Percentiles rank a stretch among this genome's conserved stretches.
These are phyloP conservation scores for Hypocrella siamensis DNA, from an alignment of 2,329 filamentous ascomycete species.

Conservation along the genomic window DNA sequence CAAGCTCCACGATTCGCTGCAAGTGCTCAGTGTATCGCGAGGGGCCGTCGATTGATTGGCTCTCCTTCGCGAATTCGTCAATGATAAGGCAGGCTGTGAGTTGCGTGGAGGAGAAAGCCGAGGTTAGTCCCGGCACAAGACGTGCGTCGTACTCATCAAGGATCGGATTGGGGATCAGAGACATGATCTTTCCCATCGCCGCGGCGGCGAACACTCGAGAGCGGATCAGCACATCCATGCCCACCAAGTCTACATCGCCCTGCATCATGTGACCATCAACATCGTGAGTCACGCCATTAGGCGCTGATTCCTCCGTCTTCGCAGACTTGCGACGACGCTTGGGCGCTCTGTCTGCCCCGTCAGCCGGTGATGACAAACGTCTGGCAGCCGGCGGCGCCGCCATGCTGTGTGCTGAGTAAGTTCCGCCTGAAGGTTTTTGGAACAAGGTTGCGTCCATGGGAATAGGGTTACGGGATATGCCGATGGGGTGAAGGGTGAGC, in stretches of 20 bases:
- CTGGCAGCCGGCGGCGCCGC: conserved; percentile 24
- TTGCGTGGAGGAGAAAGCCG: conserved; percentile 71
- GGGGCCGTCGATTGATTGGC: conserved; percentile 22
- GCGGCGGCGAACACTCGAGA: conserved; percentile 77
- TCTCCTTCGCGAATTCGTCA: conserved; percentile 69
- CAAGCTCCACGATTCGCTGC: conserved; percentile 62
- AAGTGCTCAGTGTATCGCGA: conserved; percentile 47
- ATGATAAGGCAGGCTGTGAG: conserved; percentile 69
- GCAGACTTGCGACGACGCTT: conserved; percentile 73
- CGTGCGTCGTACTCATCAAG: conserved; percentile 48
- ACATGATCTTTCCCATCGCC: conserved; percentile 75
- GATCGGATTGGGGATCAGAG: conserved; percentile 49
- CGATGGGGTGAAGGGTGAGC: conserved; percentile 78
- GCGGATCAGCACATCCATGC: conserved; percentile 72
- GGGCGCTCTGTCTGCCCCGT: conserved; percentile 44
- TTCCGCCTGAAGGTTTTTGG: conserved; percentile 81
- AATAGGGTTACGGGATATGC: conserved; percentile 77
- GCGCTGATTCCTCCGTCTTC: conserved; percentile 57
- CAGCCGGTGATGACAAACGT: conserved; percentile 31
- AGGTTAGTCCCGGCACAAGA: conserved; percentile 51
- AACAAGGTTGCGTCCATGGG: conserved; percentile 84
- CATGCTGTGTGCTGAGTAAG: conserved; percentile 45
- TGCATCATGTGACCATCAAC: conserved; percentile 97
- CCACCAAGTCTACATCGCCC: conserved; percentile 88
- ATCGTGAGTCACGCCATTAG: conserved; percentile 64